A percentile compares a stretch with the other conserved stretches of the same genome.
Evolutionary conservation across 306 rosid species (phyloP).

Genomic region (Calophaca sinica): DNA sequence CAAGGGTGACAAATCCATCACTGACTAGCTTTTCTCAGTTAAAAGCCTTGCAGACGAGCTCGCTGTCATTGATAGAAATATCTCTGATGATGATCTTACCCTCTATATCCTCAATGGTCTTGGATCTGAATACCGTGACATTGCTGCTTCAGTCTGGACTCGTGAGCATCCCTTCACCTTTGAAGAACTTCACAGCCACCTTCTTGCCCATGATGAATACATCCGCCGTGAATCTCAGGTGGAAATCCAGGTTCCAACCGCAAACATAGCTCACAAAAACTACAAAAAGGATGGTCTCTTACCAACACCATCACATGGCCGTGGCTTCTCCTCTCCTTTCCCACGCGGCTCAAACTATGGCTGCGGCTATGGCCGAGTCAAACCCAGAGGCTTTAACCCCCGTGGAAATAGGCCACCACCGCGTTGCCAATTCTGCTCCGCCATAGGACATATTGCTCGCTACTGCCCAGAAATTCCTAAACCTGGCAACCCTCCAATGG

Average conservation of each 20-base stretch:
- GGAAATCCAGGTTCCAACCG: not conserved
- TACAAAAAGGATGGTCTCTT: not conserved
- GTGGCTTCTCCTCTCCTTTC: not conserved
- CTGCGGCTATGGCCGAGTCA: not conserved
- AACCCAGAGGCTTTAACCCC: not conserved
- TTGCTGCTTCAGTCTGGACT: not conserved
- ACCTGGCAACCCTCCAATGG: not conserved
- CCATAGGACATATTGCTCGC: not conserved
- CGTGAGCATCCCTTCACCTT: not conserved
- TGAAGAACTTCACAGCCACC: slow-evolving; percentile 5
- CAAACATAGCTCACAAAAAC: not conserved
- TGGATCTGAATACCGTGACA: not conserved
- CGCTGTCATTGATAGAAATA: too few relatives aligned
- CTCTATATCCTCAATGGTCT: too few relatives aligned
- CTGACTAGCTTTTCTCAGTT: not conserved
- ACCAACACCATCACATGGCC: not conserved
- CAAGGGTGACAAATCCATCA: not conserved
- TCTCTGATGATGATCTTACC: too few relatives aligned
- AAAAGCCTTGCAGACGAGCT: too few relatives aligned
- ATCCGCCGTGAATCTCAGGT: not conserved
- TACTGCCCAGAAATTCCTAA: not conserved
- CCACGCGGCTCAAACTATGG: too few relatives aligned
- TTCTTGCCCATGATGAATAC: not conserved
- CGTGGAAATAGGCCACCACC: not conserved
- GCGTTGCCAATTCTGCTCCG: not conserved